A percentile compares a stretch with the other conserved stretches of the same genome.
These are phyloP conservation scores for Thalassiosira hispida DNA, from an alignment of 352 stramenopile species.

Conservation along the genomic window DNA sequence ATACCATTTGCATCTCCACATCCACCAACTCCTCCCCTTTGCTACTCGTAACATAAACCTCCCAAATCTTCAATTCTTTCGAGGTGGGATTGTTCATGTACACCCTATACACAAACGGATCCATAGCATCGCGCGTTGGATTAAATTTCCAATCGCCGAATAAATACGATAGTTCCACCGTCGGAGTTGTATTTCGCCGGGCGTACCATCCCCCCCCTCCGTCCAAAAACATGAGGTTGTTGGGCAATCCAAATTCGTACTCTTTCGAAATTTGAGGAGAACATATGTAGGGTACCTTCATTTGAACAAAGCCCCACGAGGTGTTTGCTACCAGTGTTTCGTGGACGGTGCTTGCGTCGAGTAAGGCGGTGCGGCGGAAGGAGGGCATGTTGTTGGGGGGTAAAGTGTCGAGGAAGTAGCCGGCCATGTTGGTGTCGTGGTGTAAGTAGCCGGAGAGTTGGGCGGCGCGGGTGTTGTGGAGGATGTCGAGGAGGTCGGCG, in stretches of 20 bases:
- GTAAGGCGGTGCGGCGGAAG: constrained; percentile 5
- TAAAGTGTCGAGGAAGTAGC: too few relatives aligned
- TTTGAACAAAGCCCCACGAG: constrained; percentile 60
- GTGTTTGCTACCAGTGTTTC: constrained; percentile 62
- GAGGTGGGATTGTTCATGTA: constrained; percentile 72
- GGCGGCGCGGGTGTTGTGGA: not conserved
- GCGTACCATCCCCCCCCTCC: constrained; percentile 59
- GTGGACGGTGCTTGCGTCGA: constrained; percentile 27
- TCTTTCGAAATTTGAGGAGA: constrained; percentile 35
- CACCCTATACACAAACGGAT: constrained; percentile 64
- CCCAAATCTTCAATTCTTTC: constrained; percentile 55
- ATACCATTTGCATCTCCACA: constrained; percentile 20
- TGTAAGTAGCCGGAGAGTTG: not conserved
- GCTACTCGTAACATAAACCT: constrained; percentile 68
- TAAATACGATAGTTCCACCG: constrained; percentile 43
- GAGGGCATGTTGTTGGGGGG: not conserved
- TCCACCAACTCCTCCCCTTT: constrained; percentile 60
- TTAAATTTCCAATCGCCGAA: constrained; percentile 45
- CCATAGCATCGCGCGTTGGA: constrained; percentile 11
- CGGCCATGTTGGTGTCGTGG: not conserved
- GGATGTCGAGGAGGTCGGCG: constrained; percentile 39
- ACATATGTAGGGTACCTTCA: constrained; percentile 56
- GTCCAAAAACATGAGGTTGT: constrained; percentile 62
- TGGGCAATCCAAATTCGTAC: constrained; percentile 50
- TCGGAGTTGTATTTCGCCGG: constrained; percentile 46